These are phyloP conservation scores for Drosera spatulata DNA, from an alignment of 179 eudicot genomes.

Conservation along the genomic window DNA sequence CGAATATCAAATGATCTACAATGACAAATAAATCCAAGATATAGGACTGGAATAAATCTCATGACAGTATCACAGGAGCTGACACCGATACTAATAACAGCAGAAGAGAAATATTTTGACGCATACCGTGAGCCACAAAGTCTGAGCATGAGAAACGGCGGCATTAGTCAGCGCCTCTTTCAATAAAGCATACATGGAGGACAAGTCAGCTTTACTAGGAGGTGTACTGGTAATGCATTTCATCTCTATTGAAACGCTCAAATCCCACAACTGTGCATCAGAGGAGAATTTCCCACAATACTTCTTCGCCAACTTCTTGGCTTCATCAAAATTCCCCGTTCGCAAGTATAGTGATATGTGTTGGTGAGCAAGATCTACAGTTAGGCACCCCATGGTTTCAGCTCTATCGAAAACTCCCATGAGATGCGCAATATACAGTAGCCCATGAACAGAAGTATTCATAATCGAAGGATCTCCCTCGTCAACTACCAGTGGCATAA, in stretches of 20 bases:
- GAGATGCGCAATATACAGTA: constrained; percentile 34
- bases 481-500: constrained; percentile 26
- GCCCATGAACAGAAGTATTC: constrained; percentile 10
- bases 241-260: constrained; percentile 62
- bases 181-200: constrained; percentile 32
- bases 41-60: background rate
- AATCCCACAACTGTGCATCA: constrained; percentile 46
- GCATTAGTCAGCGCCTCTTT: constrained; percentile 32
- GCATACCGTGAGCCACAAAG: constrained; percentile 79
- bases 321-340: constrained; percentile 45
- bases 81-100: background rate
- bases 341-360: constrained; percentile 41
- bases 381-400: constrained; percentile 46
- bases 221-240: constrained; percentile 18
- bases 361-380: constrained; percentile 66
- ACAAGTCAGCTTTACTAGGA: constrained; percentile 31
- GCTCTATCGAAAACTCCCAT: constrained; percentile 49
- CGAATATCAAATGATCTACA: background rate
- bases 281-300: constrained; percentile 46
- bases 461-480: constrained; percentile 14
- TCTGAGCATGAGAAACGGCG: constrained; percentile 41
- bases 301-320: constrained; percentile 48
- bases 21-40: background rate
- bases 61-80: background rate
- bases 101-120: background rate